Conservation (phyloP, 208 protist species). For the Acanthamoeba sp. region DNA sequence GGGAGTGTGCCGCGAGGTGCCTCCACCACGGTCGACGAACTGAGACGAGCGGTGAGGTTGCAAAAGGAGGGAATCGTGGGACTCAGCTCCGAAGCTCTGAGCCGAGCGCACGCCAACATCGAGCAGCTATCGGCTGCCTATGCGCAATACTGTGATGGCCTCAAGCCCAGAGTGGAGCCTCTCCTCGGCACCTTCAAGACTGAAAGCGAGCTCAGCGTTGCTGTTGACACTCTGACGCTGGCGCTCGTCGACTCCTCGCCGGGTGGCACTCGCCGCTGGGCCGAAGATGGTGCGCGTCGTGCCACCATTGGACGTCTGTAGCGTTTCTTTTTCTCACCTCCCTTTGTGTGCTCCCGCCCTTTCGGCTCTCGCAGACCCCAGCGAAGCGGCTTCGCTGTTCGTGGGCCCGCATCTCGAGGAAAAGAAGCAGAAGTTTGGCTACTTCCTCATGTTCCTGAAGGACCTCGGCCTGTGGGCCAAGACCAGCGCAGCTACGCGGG, state of each 20-base stretch:
- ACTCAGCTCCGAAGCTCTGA: neutral
- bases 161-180: neutral
- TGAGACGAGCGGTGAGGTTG: neutral
- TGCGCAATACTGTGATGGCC: constrained; percentile 24
- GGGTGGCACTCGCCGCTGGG: constrained; percentile 39
- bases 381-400: constrained; percentile 39
- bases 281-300: constrained; percentile 16
- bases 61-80: neutral
- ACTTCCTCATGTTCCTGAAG: constrained; percentile 43
- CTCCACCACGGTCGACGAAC: neutral
- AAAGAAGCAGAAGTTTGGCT: constrained; percentile 55
- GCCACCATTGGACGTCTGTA: neutral
- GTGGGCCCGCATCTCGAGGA: constrained; percentile 38
- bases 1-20: neutral
- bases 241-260: constrained; percentile 45
- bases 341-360: neutral
- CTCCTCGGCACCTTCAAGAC: neutral
- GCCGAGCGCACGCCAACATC: neutral
- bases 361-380: neutral
- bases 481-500: neutral
- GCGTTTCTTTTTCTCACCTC: neutral
- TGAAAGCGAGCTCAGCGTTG: constrained; percentile 5
- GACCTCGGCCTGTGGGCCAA: constrained; percentile 1
- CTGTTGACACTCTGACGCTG: neutral
- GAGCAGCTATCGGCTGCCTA: constrained; percentile 45